phyloP scores from a whole-genome alignment of 2,329 filamentous ascomycete species.

The Paramyrothecium sp. region DNA sequence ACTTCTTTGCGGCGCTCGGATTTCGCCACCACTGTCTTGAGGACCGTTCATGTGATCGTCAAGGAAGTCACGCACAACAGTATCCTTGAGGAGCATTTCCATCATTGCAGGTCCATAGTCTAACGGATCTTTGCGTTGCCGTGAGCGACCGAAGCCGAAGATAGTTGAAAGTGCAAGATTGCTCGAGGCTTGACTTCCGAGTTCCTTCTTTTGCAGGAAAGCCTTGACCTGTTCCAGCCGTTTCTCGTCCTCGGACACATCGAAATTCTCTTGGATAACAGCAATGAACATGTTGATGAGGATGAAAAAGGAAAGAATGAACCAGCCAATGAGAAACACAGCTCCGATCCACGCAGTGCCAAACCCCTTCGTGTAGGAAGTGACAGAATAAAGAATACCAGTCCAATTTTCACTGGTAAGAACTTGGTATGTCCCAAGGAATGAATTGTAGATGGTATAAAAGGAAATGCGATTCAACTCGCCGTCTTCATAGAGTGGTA shows the following conservation, averaged over 20 bases:
- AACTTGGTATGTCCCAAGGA: conserved; percentile 96
- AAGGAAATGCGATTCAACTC: conserved; percentile 72
- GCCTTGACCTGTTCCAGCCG: conserved; percentile 93
- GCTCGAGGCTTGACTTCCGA: conserved; percentile 56
- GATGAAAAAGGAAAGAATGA: conserved; percentile 92
- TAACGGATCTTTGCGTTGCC: conserved; percentile 72
- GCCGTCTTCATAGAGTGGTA: conserved; percentile 64
- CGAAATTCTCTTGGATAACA: conserved; percentile 99
- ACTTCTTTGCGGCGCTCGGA: conserved; percentile 26
- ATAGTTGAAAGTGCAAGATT: conserved; percentile 77
- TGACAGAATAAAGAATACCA: conserved; percentile 77
- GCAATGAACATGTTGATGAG: conserved; percentile 99
- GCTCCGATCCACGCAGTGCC: conserved; percentile 91
- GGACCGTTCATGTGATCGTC: conserved; percentile 52
- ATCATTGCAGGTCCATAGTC: conserved; percentile 90
- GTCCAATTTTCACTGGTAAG: conserved; percentile 98
- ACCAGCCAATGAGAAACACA: conserved; percentile 90
- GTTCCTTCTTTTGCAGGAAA: conserved; percentile 87
- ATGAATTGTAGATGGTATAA: conserved; percentile 89
- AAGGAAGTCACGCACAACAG: conserved; percentile 90
- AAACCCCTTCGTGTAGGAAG: conserved; percentile 60
- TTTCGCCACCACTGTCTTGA: conserved; percentile 27
- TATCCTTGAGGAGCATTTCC: conserved; percentile 95
- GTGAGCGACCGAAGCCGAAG: conserved; percentile 60
- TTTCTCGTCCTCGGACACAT: conserved; percentile 97